Evolutionary conservation across 306 rosid species (phyloP).

Genomic region (Quercus engelmannii): DNA sequence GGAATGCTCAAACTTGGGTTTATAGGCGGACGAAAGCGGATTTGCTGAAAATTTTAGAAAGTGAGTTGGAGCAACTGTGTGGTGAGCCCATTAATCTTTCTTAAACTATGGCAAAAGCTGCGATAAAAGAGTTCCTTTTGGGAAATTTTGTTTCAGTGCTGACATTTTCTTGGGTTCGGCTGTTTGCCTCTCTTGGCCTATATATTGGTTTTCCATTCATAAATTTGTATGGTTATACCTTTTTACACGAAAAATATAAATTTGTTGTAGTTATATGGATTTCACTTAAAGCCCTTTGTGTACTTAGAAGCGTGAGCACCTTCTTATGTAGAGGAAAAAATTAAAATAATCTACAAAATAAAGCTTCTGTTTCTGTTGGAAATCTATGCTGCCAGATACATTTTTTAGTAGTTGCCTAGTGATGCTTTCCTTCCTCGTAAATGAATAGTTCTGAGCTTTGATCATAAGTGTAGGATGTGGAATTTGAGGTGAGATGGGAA

Average conservation of each 20-base stretch:
- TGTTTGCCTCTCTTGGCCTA: background rate
- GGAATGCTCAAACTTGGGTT: constrained; percentile 58
- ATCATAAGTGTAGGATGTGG: too few relatives aligned
- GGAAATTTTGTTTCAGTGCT: background rate
- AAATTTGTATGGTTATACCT: background rate
- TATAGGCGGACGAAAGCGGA: constrained; percentile 72
- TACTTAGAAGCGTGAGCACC: background rate
- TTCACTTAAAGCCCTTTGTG: background rate
- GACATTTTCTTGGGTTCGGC: background rate
- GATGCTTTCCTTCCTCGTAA: too few relatives aligned
- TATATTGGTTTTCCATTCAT: background rate
- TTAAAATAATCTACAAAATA: too few relatives aligned
- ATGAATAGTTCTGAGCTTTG: too few relatives aligned
- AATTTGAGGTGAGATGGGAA: too few relatives aligned
- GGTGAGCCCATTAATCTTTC: constrained; percentile 65
- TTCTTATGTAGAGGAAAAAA: background rate
- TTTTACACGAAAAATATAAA: background rate
- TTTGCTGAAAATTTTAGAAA: constrained; percentile 49
- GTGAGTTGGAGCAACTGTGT: constrained; percentile 64
- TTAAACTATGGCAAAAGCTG: constrained; percentile 20
- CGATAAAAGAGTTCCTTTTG: background rate
- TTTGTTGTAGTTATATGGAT: background rate
- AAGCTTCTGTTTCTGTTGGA: too few relatives aligned
- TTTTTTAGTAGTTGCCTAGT: too few relatives aligned
- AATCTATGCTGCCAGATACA: too few relatives aligned